phyloP scores from a whole-genome alignment of 495 filamentous ascomycete species.

The Patellaria atrata region DNA sequence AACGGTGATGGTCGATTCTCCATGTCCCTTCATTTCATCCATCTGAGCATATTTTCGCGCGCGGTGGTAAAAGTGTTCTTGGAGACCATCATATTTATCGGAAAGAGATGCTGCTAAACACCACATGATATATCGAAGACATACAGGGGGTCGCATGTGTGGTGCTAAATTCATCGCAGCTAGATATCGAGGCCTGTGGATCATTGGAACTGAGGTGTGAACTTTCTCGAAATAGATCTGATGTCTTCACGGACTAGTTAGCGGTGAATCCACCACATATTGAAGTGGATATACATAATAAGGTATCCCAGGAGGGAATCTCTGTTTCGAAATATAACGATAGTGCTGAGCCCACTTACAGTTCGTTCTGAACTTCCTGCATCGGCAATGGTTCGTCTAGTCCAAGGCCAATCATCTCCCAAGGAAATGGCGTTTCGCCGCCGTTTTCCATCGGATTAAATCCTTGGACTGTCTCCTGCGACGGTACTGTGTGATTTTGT shows the following conservation, averaged over 20 bases:
- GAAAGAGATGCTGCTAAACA: slow-evolving; percentile 66
- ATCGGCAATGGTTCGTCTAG: slow-evolving; percentile 81
- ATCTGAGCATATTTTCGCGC: slow-evolving; percentile 79
- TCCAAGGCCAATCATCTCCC: slow-evolving; percentile 92
- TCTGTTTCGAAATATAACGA: too few species aligned
- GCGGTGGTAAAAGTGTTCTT: slow-evolving; percentile 73
- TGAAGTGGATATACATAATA: slow-evolving; percentile 1
- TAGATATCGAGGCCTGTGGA: slow-evolving; percentile 75
- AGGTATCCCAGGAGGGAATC: too few species aligned
- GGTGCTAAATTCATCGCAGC: slow-evolving; percentile 76
- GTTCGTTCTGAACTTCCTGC: slow-evolving; percentile 76
- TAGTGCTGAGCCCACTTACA: too few species aligned
- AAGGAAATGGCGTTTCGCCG: slow-evolving; percentile 30
- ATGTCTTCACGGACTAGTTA: slow-evolving; percentile 47
- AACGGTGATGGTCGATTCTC: slow-evolving; percentile 70
- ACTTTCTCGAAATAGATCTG: slow-evolving; percentile 84
- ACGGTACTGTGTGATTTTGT: too few species aligned
- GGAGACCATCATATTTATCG: slow-evolving; percentile 63
- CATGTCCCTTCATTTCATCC: slow-evolving; percentile 87
- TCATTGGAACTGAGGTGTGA: slow-evolving; percentile 69
- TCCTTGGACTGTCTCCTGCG: too few species aligned
- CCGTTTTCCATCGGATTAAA: too few species aligned
- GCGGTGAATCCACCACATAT: slow-evolving; percentile 3
- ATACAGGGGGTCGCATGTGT: slow-evolving; percentile 72
- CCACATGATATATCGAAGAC: slow-evolving; percentile 90